These are phyloP conservation scores for Picea engelmannii DNA, from an alignment of 83 land plant species.

Conservation along the genomic window DNA sequence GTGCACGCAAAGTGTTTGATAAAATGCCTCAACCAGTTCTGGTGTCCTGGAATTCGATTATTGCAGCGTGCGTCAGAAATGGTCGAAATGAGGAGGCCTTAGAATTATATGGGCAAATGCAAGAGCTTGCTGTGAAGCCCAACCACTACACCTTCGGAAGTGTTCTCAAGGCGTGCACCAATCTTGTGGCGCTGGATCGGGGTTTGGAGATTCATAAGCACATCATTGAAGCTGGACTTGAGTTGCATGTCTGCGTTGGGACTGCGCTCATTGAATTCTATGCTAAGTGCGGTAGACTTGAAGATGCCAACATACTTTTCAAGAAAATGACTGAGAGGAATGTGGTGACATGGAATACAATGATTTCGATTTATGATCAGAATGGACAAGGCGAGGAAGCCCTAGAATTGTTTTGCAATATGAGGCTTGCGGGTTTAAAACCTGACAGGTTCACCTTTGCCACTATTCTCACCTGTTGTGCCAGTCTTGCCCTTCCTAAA, in stretches of 20 bases:
- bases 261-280: background rate
- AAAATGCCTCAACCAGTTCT: background rate
- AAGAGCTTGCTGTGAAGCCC: background rate
- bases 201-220: background rate
- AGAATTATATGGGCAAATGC: background rate
- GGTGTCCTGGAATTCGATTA: background rate
- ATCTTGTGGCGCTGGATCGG: background rate
- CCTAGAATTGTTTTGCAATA: background rate
- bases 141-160: conserved; percentile 1
- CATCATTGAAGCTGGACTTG: background rate
- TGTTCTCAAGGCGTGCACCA: conserved; percentile 1
- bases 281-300: conserved; percentile 3
- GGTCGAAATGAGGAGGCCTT: background rate
- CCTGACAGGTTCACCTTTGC: conserved; percentile 8
- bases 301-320: background rate
- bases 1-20: conserved; percentile 2
- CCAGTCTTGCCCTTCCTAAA: conserved; percentile 8
- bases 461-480: background rate
- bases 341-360: conserved; percentile 3
- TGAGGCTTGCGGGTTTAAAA: background rate
- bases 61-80: background rate
- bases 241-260: background rate
- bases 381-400: conserved; percentile 1
- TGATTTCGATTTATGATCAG: background rate
- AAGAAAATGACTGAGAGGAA: background rate